Conservation (phyloP, 2,329 filamentous ascomycete species). For the Talaromyces sp. region DNA sequence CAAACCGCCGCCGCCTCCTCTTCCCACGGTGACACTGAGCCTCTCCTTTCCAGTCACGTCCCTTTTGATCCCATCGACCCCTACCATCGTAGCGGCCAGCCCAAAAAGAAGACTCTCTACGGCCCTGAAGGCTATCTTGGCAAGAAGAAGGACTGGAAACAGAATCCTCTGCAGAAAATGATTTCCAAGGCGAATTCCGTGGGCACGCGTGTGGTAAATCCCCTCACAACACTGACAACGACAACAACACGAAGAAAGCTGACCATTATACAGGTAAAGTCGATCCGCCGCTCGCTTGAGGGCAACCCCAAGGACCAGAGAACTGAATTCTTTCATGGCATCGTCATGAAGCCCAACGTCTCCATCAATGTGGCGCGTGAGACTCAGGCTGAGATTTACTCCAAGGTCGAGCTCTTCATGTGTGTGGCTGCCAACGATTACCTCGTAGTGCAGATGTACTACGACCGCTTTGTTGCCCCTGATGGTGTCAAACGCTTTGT, state of each 20-base stretch:
- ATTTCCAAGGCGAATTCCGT: conserved; percentile 4
- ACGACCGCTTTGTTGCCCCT: conserved; percentile 30
- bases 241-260: neutral
- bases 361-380: conserved; percentile 36
- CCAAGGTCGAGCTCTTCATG: conserved; percentile 43
- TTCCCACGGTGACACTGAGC: neutral
- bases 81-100: conserved; percentile 10
- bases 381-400: conserved; percentile 40
- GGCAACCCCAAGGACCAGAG: conserved; percentile 5
- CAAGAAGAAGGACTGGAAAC: conserved; percentile 8
- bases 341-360: conserved; percentile 21
- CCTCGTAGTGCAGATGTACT: conserved; percentile 37
- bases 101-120: conserved; percentile 11
- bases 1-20: neutral
- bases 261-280: neutral
- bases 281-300: conserved; percentile 6
- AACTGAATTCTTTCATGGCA: conserved; percentile 12
- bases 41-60: neutral
- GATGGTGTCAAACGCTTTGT: conserved; percentile 36
- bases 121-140: conserved; percentile 10
- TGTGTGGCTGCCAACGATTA: conserved; percentile 41
- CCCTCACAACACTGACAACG: neutral
- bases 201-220: conserved; percentile 7
- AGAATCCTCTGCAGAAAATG: conserved; percentile 6
- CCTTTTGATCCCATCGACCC: conserved; percentile 11